phyloP scores from a whole-genome alignment of 1,284 basidiomycete genomes.

The Trametes sp. region DNA sequence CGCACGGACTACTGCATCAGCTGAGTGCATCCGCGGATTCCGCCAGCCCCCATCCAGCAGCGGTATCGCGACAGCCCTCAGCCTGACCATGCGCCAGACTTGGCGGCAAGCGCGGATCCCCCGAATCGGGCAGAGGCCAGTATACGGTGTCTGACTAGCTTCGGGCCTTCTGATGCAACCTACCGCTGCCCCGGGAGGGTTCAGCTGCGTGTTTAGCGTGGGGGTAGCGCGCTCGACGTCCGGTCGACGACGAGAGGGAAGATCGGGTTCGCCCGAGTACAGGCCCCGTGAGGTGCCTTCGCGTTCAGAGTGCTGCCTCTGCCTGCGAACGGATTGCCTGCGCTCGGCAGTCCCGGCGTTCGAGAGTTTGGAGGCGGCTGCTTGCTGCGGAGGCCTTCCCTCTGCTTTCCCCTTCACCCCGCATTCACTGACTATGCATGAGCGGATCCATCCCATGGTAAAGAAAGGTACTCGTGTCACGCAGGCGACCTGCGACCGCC shows the following conservation, averaged over 20 bases:
- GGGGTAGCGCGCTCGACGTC: not conserved
- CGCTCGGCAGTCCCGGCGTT: not conserved
- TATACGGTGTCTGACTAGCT: not conserved
- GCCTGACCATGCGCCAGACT: not conserved
- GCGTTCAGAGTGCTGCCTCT: not conserved
- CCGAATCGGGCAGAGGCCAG: not conserved
- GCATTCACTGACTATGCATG: not conserved
- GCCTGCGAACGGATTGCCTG: not conserved
- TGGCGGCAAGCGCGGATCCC: constrained; percentile 8
- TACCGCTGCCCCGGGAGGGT: constrained; percentile 4
- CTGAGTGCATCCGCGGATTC: not conserved
- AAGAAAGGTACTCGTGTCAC: too few species aligned
- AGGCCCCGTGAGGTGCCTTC: constrained; percentile 1
- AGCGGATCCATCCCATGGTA: too few species aligned
- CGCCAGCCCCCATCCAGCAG: not conserved
- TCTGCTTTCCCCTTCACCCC: not conserved
- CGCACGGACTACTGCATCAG: not conserved
- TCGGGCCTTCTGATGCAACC: constrained; percentile 22
- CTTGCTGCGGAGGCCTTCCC: not conserved
- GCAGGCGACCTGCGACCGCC: too few species aligned
- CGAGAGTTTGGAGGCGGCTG: not conserved
- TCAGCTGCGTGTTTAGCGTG: constrained; percentile 20
- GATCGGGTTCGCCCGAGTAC: constrained; percentile 8
- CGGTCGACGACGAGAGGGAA: not conserved
- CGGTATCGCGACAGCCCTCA: not conserved